A percentile compares a stretch with the other conserved stretches of the same genome.
phyloP scores from a whole-genome alignment of 139 green algal species.

The Auxenochlorella pyrenoidosa region DNA sequence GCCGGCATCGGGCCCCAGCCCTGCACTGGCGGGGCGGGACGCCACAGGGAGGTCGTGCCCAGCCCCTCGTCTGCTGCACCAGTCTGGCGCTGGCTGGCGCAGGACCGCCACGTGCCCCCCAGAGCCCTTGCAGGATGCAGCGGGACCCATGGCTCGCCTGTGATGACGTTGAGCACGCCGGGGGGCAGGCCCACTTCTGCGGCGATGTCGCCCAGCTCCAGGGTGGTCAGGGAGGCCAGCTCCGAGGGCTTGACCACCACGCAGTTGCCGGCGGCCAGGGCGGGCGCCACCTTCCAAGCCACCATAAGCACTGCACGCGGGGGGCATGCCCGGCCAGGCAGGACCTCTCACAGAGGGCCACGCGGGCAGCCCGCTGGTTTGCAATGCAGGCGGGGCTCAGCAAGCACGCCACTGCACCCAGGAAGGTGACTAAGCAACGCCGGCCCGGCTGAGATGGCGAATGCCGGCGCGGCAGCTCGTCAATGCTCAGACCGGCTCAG shows the following conservation, averaged over 20 bases:
- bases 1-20: neutral
- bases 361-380: neutral
- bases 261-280: conserved; percentile 85
- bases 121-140: no score
- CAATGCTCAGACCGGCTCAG: no score
- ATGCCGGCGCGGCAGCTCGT: no score
- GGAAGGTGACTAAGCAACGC: no score
- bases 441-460: no score
- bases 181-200: conserved; percentile 71
- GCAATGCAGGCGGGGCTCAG: no score
- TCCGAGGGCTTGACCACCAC: conserved; percentile 88
- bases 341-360: neutral
- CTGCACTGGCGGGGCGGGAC: neutral
- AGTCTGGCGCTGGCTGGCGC: conserved; percentile 55
- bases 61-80: neutral
- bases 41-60: neutral
- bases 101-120: no score
- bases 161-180: conserved; percentile 86
- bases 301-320: conserved; percentile 49
- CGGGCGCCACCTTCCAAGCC: conserved; percentile 89
- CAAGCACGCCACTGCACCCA: no score
- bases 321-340: neutral
- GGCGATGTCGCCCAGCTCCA: conserved; percentile 85
- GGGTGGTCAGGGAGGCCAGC: conserved; percentile 81
- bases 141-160: no score